These are phyloP conservation scores for Globisporangium nagaii DNA, from an alignment of 352 stramenopile genomes.

Conservation along the genomic window DNA sequence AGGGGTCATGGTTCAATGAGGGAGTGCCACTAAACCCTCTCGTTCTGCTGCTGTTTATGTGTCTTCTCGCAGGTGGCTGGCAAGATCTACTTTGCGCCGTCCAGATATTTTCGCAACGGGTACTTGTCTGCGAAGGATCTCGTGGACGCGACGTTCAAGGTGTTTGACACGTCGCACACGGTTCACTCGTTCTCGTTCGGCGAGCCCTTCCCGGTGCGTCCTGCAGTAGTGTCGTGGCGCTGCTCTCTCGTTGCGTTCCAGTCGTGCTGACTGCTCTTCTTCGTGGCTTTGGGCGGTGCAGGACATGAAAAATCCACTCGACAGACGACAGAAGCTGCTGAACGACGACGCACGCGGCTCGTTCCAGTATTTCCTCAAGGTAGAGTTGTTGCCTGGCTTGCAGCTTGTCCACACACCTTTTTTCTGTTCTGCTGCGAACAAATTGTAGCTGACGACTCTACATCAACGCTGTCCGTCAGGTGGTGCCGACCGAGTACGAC, in stretches of 20 bases:
- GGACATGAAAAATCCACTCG: constrained; percentile 84
- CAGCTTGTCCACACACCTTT: too few relatives aligned
- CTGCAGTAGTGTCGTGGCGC: background rate
- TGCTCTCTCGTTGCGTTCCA: background rate
- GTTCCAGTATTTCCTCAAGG: constrained; percentile 86
- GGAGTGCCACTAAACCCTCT: too few relatives aligned
- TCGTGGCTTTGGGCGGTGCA: constrained; percentile 10
- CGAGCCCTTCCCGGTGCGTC: constrained; percentile 62
- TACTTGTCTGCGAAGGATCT: constrained; percentile 65
- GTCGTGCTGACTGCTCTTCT: background rate
- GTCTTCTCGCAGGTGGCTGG: constrained; percentile 42
- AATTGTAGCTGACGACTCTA: background rate
- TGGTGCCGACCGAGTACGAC: constrained; percentile 95
- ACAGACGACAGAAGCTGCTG: constrained; percentile 59
- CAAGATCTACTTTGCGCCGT: constrained; percentile 78
- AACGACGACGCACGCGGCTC: constrained; percentile 44
- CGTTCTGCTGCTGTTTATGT: constrained; percentile 1
- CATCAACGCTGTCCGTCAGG: constrained; percentile 30
- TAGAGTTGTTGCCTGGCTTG: constrained; percentile 10
- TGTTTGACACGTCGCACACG: constrained; percentile 75
- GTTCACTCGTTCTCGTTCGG: constrained; percentile 67
- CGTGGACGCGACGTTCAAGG: constrained; percentile 60
- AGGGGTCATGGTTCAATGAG: background rate
- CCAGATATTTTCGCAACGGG: constrained; percentile 76
- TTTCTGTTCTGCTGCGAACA: too few relatives aligned